Conservation (phyloP, 257 asterid species). For the Parsonsia alboflavescens region DNA sequence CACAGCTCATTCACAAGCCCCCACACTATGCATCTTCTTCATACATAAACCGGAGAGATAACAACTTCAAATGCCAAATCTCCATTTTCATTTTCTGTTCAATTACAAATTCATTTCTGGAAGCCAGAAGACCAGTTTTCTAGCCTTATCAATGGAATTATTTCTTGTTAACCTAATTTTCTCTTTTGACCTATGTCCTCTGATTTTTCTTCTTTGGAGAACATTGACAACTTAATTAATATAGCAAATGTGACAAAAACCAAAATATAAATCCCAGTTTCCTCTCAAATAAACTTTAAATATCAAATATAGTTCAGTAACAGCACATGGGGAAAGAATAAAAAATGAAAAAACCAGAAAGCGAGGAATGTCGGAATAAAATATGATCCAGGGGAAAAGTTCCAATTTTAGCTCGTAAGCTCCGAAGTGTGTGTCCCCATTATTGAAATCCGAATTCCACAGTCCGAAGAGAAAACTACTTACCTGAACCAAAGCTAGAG, state of each 20-base stretch:
- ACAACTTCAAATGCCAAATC: not conserved
- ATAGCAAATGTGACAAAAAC: no score
- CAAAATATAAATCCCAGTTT: no score
- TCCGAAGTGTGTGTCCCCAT: not conserved
- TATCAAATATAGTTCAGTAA: no score
- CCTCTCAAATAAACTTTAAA: no score
- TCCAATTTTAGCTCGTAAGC: not conserved
- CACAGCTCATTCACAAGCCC: not conserved
- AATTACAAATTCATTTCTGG: not conserved
- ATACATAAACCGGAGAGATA: not conserved
- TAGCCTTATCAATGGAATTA: not conserved
- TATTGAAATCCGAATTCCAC: not conserved
- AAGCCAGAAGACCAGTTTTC: no score
- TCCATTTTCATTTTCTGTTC: not conserved
- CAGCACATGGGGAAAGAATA: no score
- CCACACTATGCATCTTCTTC: not conserved
- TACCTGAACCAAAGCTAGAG: conserved; percentile 64
- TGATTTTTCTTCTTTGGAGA: not conserved
- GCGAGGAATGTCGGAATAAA: no score
- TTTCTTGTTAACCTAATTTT: not conserved
- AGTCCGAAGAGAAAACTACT: not conserved
- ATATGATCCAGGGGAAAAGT: no score
- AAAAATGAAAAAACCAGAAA: no score
- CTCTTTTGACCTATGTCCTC: not conserved
- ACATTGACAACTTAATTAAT: not conserved